Conservation (phyloP, 169 alveolate species). For the Eimeria zaria region DNA sequence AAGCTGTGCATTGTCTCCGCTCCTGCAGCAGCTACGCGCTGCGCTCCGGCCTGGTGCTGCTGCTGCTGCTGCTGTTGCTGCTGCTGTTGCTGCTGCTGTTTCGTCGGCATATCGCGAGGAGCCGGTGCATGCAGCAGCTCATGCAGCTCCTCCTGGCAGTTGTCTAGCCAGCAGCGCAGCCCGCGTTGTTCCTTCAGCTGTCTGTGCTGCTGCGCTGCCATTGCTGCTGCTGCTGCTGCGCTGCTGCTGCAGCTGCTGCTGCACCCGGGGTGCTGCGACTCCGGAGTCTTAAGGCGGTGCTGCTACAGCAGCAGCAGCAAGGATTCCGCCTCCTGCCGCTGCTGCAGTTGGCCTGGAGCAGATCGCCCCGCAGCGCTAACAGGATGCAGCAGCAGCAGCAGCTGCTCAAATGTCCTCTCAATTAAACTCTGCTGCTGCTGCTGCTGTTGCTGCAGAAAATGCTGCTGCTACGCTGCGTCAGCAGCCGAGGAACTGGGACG, state of each 20-base stretch:
- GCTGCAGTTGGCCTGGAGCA: slow-evolving; percentile 45
- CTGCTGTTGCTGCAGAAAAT: slow-evolving; percentile 28
- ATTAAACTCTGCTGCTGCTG: slow-evolving; percentile 7
- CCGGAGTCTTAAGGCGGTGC: not conserved
- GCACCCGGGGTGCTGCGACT: not conserved
- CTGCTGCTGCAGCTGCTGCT: slow-evolving; percentile 33
- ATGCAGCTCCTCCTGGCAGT: not conserved
- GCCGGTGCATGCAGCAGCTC: slow-evolving; percentile 24
- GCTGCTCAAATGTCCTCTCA: not conserved
- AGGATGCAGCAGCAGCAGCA: slow-evolving; percentile 20
- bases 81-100: slow-evolving; percentile 32
- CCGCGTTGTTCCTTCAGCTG: slow-evolving; percentile 12
- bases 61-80: slow-evolving; percentile 34
- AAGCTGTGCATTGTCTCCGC: slow-evolving; percentile 18
- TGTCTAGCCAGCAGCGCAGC: not conserved
- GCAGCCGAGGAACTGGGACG: slow-evolving; percentile 32
- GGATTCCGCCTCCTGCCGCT: slow-evolving; percentile 4
- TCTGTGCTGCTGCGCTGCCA: slow-evolving; percentile 23
- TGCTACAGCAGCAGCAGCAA: slow-evolving; percentile 6
- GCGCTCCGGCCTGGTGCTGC: not conserved
- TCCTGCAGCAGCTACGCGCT: slow-evolving; percentile 1
- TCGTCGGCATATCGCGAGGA: not conserved
- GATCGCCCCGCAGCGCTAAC: not conserved
- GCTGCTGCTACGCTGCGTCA: not conserved
- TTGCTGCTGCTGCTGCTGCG: slow-evolving; percentile 30